phyloP scores from a whole-genome alignment of 257 asterid species.

The Cinchona pubescens region DNA sequence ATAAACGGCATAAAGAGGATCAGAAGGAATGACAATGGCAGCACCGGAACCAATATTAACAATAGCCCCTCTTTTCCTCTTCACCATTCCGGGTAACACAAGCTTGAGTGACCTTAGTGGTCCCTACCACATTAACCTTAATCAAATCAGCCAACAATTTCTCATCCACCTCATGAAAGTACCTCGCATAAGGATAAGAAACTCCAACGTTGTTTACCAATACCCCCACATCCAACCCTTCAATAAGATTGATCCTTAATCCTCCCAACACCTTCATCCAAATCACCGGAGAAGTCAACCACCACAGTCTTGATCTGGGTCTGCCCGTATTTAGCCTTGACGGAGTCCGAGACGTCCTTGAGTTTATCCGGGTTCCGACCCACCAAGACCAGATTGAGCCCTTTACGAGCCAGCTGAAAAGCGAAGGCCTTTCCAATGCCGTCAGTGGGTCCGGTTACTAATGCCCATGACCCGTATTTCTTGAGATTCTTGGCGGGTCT shows the following conservation, averaged over 20 bases:
- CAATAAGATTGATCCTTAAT: constrained; percentile 60
- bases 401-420: constrained; percentile 70
- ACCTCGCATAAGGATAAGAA: constrained; percentile 88
- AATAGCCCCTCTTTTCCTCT: constrained; percentile 86
- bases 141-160: constrained; percentile 69
- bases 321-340: constrained; percentile 54
- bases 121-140: constrained; percentile 82
- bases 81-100: constrained; percentile 78
- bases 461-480: constrained; percentile 98
- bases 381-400: constrained; percentile 68
- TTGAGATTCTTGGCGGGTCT: constrained; percentile 81
- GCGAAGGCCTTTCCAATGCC: constrained; percentile 96
- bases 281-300: constrained; percentile 84
- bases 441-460: constrained; percentile 93
- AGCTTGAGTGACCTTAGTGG: constrained; percentile 84
- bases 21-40: constrained; percentile 80
- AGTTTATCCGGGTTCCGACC: constrained; percentile 86
- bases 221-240: constrained; percentile 80
- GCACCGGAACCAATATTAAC: constrained; percentile 96
- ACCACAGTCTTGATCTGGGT: constrained; percentile 73
- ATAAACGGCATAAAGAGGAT: constrained; percentile 92
- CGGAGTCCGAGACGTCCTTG: constrained; percentile 51
- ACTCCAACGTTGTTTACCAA: constrained; percentile 87
- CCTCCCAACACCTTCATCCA: constrained; percentile 65
- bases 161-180: constrained; percentile 89